These are phyloP conservation scores for Aspergillus funiculosus DNA, from an alignment of 495 filamentous ascomycete species.

Conservation along the genomic window DNA sequence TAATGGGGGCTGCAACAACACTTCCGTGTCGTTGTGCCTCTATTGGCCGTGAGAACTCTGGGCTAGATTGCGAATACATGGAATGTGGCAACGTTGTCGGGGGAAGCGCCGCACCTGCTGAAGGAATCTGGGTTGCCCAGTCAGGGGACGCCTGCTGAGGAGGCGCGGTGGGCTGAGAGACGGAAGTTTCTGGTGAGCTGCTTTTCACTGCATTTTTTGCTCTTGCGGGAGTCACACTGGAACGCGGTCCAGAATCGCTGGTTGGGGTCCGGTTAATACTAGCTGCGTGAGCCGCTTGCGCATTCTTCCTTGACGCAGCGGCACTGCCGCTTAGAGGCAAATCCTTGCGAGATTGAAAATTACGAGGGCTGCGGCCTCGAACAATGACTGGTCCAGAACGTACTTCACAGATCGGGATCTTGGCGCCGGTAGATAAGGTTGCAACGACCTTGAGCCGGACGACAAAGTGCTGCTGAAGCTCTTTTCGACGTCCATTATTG, in stretches of 20 bases:
- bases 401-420: slow-evolving; percentile 63
- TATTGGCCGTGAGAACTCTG: slow-evolving; percentile 41
- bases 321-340: slow-evolving; percentile 67
- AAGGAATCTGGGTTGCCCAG: slow-evolving; percentile 38
- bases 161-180: slow-evolving; percentile 32
- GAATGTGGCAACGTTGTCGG: slow-evolving; percentile 31
- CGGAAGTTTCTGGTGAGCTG: slow-evolving; percentile 38
- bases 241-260: slow-evolving; percentile 39
- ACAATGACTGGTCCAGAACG: slow-evolving; percentile 73
- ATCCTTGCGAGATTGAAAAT: slow-evolving; percentile 74
- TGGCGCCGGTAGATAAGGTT: slow-evolving; percentile 62
- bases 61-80: slow-evolving; percentile 50
- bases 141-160: slow-evolving; percentile 33
- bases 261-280: slow-evolving; percentile 44
- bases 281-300: slow-evolving; percentile 31
- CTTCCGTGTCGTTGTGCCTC: slow-evolving; percentile 29
- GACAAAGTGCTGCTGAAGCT: slow-evolving; percentile 78
- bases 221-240: slow-evolving; percentile 50
- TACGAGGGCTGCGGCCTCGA: slow-evolving; percentile 69
- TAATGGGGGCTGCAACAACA: slow-evolving; percentile 53
- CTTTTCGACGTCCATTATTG: slow-evolving; percentile 70
- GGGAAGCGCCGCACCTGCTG: slow-evolving; percentile 23
- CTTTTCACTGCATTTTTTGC: slow-evolving; percentile 43
- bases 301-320: slow-evolving; percentile 56
- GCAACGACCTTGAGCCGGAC: slow-evolving; percentile 68